A percentile compares a stretch with the other conserved stretches of the same genome.
Conservation (phyloP, 2,329 filamentous ascomycete species). For the Aspergillus tubingensis region DNA sequence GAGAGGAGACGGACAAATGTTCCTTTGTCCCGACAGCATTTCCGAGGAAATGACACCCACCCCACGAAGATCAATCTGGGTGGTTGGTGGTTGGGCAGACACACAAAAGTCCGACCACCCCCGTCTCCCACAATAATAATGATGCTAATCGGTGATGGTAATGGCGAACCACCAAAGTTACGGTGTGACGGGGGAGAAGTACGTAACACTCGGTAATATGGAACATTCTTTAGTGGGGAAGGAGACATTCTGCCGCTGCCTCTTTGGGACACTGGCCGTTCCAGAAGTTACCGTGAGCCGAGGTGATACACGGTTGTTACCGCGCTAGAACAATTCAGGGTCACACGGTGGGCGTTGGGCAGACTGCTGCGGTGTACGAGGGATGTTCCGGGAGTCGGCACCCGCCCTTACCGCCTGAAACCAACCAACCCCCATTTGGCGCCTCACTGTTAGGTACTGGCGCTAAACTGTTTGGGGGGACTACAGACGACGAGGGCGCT, state of each 20-base stretch:
- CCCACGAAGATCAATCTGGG: not conserved
- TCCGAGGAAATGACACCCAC: not conserved
- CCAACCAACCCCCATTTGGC: conserved; percentile 1
- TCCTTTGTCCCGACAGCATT: not conserved
- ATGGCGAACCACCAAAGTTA: not conserved
- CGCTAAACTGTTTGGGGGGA: not conserved
- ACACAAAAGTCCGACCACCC: not conserved
- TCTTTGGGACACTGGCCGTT: conserved; percentile 1
- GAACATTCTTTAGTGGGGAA: conserved; percentile 13
- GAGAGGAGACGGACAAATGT: not conserved
- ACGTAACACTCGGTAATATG: conserved; percentile 7
- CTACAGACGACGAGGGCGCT: conserved; percentile 1
- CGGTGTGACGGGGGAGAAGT: not conserved
- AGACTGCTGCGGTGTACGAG: not conserved
- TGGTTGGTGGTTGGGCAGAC: not conserved
- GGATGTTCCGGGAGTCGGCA: conserved; percentile 11
- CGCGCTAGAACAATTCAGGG: not conserved
- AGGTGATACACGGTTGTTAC: not conserved
- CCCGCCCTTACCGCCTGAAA: conserved; percentile 12
- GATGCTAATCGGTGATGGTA: not conserved
- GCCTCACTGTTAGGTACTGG: conserved; percentile 7
- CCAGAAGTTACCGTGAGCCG: conserved; percentile 9
- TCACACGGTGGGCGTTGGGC: not conserved
- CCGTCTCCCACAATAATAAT: not conserved
- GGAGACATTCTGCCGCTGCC: conserved; percentile 6